Evolutionary conservation across 371 early-diverging fungal genomes (phyloP).

Genomic region (Mortierella sp.): DNA sequence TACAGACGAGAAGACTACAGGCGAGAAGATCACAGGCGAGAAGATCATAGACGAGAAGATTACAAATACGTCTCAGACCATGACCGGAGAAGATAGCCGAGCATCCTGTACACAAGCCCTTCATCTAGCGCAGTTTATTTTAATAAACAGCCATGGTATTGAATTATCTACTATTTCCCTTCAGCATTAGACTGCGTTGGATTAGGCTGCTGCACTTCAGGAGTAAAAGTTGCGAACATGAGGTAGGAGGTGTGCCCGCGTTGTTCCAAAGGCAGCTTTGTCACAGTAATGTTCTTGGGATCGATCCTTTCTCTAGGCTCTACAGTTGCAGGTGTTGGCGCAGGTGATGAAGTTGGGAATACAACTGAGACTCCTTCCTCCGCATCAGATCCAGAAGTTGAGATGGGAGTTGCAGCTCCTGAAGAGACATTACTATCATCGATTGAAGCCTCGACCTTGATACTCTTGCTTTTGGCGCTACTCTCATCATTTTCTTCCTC

Average conservation of each 20-base stretch:
- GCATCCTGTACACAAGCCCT: no score
- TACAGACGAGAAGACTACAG: no score
- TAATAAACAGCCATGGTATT: neutral
- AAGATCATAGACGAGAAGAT: no score
- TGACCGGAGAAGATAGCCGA: no score
- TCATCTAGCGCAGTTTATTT: no score
- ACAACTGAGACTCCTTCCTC: slow-evolving; percentile 33
- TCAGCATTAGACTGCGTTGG: slow-evolving; percentile 7
- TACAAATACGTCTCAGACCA: no score
- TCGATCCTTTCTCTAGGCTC: slow-evolving; percentile 42
- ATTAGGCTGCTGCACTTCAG: slow-evolving; percentile 40
- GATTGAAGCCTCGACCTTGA: slow-evolving; percentile 17
- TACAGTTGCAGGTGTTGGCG: slow-evolving; percentile 30
- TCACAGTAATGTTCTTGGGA: slow-evolving; percentile 40
- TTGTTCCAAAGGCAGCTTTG: slow-evolving; percentile 55
- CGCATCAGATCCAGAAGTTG: slow-evolving; percentile 28
- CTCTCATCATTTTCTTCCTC: slow-evolving; percentile 13
- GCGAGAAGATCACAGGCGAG: no score
- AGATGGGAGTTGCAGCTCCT: slow-evolving; percentile 54
- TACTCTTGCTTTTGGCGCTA: slow-evolving; percentile 30
- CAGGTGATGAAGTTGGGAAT: slow-evolving; percentile 10
- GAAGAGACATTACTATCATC: slow-evolving; percentile 60
- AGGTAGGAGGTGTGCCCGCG: slow-evolving; percentile 94
- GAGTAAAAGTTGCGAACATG: slow-evolving; percentile 89
- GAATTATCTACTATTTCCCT: slow-evolving; percentile 1